Conservation (phyloP, 2,329 filamentous ascomycete species). For the Epichloe hybrida region DNA sequence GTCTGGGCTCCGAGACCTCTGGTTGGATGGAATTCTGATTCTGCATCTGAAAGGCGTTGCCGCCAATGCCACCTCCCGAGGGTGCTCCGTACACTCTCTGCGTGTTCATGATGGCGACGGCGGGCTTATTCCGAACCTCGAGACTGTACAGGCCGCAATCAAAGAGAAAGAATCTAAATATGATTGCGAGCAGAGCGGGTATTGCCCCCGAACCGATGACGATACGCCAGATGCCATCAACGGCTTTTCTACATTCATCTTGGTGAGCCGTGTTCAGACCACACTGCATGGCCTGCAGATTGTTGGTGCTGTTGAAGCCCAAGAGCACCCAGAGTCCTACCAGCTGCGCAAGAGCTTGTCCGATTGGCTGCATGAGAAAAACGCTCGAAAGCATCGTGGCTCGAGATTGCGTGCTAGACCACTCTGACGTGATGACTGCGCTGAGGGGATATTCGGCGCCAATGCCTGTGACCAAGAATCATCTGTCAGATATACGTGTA, state of each 20-base stretch:
- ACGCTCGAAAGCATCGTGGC: constrained; percentile 55
- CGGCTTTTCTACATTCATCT: constrained; percentile 28
- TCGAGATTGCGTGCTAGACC: constrained; percentile 46
- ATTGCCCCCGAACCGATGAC: constrained; percentile 52
- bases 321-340: constrained; percentile 42
- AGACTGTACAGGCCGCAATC: constrained; percentile 53
- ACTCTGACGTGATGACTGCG: constrained; percentile 56
- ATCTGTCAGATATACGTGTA: neutral
- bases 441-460: constrained; percentile 56
- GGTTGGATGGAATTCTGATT: constrained; percentile 14
- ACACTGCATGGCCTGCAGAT: constrained; percentile 31
- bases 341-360: constrained; percentile 50
- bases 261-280: constrained; percentile 31
- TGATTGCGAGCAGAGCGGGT: constrained; percentile 48
- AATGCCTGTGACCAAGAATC: constrained; percentile 30
- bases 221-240: constrained; percentile 54
- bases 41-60: constrained; percentile 12
- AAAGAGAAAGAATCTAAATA: constrained; percentile 53
- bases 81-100: constrained; percentile 41
- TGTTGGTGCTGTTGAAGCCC: constrained; percentile 27
- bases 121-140: constrained; percentile 49
- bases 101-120: constrained; percentile 44
- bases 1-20: constrained; percentile 18
- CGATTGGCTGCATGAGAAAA: constrained; percentile 57
- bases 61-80: constrained; percentile 6